Percentiles rank a stretch among this genome's conserved stretches.
These are phyloP conservation scores for Casuarina glauca DNA, from an alignment of 306 rosid species.

Conservation along the genomic window DNA sequence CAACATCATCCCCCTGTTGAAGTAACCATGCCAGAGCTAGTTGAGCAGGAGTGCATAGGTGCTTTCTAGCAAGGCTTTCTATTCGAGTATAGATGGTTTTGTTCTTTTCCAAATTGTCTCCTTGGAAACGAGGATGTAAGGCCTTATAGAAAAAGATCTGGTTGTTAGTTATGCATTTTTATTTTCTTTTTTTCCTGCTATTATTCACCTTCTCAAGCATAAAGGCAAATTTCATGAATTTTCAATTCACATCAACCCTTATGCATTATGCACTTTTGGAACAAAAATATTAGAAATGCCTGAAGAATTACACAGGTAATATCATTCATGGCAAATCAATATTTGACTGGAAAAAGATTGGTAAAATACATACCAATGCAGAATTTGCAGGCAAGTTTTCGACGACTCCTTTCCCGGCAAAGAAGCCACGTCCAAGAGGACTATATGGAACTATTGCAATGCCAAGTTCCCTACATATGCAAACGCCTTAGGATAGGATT, in stretches of 20 bases:
- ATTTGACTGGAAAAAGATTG: neutral
- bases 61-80: conserved; percentile 50
- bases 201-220: no score
- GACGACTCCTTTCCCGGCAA: conserved; percentile 67
- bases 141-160: conserved; percentile 28
- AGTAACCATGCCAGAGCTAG: conserved; percentile 74
- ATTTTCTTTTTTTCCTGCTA: neutral
- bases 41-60: conserved; percentile 54
- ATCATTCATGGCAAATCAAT: neutral
- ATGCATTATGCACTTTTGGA: neutral
- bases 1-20: conserved; percentile 62
- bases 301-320: neutral
- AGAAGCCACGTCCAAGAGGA: conserved; percentile 83
- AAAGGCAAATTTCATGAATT: neutral
- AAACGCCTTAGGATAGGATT: neutral
- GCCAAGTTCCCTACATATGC: conserved; percentile 62
- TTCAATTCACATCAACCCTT: neutral
- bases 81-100: conserved; percentile 42
- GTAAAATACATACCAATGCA: conserved; percentile 39
- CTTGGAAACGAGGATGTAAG: conserved; percentile 52
- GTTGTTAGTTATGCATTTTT: neutral
- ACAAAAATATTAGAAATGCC: neutral
- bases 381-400: conserved; percentile 49
- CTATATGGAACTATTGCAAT: conserved; percentile 83
- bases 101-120: conserved; percentile 52